Evolutionary conservation across 495 filamentous ascomycete species (phyloP).

Genomic region (Aeminium ludgeri): DNA sequence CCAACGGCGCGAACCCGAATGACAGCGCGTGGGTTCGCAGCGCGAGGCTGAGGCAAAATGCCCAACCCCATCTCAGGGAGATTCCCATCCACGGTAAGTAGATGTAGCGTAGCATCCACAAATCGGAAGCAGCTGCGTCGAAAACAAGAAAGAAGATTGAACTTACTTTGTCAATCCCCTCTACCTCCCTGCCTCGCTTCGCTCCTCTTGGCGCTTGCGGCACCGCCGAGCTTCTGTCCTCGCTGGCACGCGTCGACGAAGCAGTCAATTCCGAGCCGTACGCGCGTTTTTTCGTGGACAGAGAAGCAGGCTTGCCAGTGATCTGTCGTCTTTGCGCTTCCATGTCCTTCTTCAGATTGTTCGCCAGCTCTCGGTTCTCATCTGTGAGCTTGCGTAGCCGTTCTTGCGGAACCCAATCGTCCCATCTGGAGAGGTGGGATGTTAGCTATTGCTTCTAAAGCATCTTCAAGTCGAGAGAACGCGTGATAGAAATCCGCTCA

Average conservation of each 20-base stretch:
- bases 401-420: conserved; percentile 95
- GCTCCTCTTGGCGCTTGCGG: conserved; percentile 41
- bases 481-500: background rate
- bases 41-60: no score
- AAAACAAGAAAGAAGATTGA: background rate
- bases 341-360: conserved; percentile 43
- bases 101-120: no score
- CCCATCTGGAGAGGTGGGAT: conserved; percentile 45
- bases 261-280: conserved; percentile 45
- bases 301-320: conserved; percentile 15
- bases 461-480: background rate
- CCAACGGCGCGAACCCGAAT: no score
- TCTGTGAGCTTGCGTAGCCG: conserved; percentile 86
- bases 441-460: background rate
- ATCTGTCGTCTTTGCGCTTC: conserved; percentile 28
- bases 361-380: conserved; percentile 79
- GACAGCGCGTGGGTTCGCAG: background rate
- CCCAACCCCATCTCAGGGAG: no score
- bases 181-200: conserved; percentile 61
- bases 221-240: conserved; percentile 59
- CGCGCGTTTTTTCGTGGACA: conserved; percentile 43
- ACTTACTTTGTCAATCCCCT: conserved; percentile 65
- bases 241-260: conserved; percentile 68
- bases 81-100: no score
- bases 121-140: no score